Base-by-base conservation (phyloP, 78 protist genomes). In the Monosiga brevicollis region DNA sequence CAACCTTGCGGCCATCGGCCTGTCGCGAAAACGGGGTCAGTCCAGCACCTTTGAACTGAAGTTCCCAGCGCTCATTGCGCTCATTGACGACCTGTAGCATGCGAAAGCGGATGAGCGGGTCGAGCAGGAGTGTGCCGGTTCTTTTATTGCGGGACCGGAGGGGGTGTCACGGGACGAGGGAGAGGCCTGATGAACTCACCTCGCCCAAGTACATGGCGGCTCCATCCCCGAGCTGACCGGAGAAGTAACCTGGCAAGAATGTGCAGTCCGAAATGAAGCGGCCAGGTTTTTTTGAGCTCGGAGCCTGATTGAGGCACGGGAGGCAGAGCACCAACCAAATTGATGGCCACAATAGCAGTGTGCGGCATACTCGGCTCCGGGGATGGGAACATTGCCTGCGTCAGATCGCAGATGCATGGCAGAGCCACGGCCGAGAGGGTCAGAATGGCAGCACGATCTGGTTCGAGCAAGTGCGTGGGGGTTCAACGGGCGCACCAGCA, bases 181-280 rank as follows among this genome's bases (percentile, higher is more conserved):
- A n/a, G n/a, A n/a, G n/a, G n/a, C n/a, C n/a, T n/a, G n/a, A 9
- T 35, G 23, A 40, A n/a, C 39, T 70, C 73, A 79, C 81, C 84
- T 92, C 94, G 35, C 96, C 96, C 32, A 93, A 41, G 73, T 42
- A 80, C 55, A 89, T 83, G 11, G 95, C 90, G 2, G 90, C 83
- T 0, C 97, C 97, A 73, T 94, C 97, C 25, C 97, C 96, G 38
- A 92, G 79, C 89, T 92, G 92, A 3, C 90, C 94, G 36, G 90
- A 84, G 35, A 87, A 88, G 55, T 84, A 42, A 15, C 62, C 62
- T 49, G 62, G n/a, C n/a, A n/a, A n/a, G n/a, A n/a, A n/a, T n/a
- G n/a, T n/a, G n/a, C n/a, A n/a, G n/a, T n/a, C n/a, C n/a, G n/a
- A n/a, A n/a, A n/a, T n/a, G n/a, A n/a, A n/a, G n/a, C n/a, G n/a